These are phyloP conservation scores for Solanum bulbocastanum DNA, from an alignment of 257 asterid species.

Conservation along the genomic window DNA sequence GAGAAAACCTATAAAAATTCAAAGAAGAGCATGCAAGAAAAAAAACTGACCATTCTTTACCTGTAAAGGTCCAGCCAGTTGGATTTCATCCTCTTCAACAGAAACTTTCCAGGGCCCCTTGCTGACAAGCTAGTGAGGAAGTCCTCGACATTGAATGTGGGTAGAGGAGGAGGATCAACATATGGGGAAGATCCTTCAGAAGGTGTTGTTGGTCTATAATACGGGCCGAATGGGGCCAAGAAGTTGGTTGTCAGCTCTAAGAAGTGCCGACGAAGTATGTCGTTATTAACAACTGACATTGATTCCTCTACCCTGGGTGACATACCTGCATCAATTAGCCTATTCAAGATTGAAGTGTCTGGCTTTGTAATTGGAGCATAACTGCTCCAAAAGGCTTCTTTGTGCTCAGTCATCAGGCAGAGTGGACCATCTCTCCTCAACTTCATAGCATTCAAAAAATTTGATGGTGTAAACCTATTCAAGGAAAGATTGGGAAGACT, in stretches of 20 bases:
- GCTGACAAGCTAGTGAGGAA: slow-evolving; percentile 55
- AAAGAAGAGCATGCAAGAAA: neutral
- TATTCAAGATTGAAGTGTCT: slow-evolving; percentile 84
- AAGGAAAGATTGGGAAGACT: slow-evolving; percentile 44
- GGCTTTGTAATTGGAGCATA: slow-evolving; percentile 80
- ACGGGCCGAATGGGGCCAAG: slow-evolving; percentile 98
- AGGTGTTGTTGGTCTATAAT: slow-evolving; percentile 75
- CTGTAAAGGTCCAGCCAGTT: slow-evolving; percentile 97
- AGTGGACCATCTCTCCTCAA: slow-evolving; percentile 93
- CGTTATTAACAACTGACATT: slow-evolving; percentile 97
- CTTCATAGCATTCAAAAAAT: slow-evolving; percentile 77
- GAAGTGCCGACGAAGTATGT: slow-evolving; percentile 95
- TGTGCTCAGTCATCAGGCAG: slow-evolving; percentile 90
- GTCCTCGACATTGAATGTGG: slow-evolving; percentile 67
- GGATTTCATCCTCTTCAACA: slow-evolving; percentile 77
- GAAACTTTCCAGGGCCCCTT: slow-evolving; percentile 95
- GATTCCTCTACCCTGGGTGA: slow-evolving; percentile 99
- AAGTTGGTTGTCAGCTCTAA: slow-evolving; percentile 94
- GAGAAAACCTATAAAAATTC: neutral
- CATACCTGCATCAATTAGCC: slow-evolving; percentile 96
- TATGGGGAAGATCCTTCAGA: slow-evolving; percentile 89
- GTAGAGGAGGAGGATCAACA: slow-evolving; percentile 87
- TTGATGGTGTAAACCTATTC: slow-evolving; percentile 71
- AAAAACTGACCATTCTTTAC: slow-evolving; percentile 23
- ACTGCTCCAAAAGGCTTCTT: slow-evolving; percentile 85